These are phyloP conservation scores for Thalassiosira exigua DNA, from an alignment of 352 stramenopile species.

Conservation along the genomic window DNA sequence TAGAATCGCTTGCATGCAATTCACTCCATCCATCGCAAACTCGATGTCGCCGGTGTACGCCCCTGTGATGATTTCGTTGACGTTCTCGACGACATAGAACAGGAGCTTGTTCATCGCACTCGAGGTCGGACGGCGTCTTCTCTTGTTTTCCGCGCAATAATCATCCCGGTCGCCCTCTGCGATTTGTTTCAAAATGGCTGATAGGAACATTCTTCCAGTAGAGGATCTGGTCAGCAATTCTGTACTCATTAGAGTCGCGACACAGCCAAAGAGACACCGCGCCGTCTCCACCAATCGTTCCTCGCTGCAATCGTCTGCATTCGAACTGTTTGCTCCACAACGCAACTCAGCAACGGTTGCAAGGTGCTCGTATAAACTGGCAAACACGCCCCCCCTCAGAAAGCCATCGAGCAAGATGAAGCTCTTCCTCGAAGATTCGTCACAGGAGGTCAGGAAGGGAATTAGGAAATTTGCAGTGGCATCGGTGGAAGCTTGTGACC, in stretches of 20 bases:
- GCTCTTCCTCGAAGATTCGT: constrained; percentile 31
- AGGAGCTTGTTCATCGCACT: constrained; percentile 29
- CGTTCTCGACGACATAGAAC: constrained; percentile 31
- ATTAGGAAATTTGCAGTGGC: too few species aligned
- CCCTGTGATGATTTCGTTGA: constrained; percentile 53
- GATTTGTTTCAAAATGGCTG: constrained; percentile 54
- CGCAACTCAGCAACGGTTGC: constrained; percentile 50
- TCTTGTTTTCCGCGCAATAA: neutral
- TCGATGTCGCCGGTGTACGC: constrained; percentile 52
- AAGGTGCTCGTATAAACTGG: constrained; percentile 56
- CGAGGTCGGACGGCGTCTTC: constrained; percentile 4
- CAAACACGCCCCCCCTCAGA: constrained; percentile 51
- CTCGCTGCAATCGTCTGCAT: constrained; percentile 28
- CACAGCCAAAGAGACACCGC: constrained; percentile 46
- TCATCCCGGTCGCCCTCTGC: constrained; percentile 46
- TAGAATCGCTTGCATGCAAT: constrained; percentile 53
- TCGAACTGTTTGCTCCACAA: constrained; percentile 31
- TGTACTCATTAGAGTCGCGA: constrained; percentile 43
- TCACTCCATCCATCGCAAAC: constrained; percentile 65
- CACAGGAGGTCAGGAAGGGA: constrained; percentile 36
- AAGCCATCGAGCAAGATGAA: constrained; percentile 43
- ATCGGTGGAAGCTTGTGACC: too few species aligned
- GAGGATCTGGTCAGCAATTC: constrained; percentile 48
- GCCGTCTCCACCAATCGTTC: constrained; percentile 35
- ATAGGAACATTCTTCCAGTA: constrained; percentile 42